Evolutionary conservation across 192 early-diverging fungal species (phyloP), one percentile per base, ranked within the genome.

Genomic region (Coemansia sp.): DNA sequence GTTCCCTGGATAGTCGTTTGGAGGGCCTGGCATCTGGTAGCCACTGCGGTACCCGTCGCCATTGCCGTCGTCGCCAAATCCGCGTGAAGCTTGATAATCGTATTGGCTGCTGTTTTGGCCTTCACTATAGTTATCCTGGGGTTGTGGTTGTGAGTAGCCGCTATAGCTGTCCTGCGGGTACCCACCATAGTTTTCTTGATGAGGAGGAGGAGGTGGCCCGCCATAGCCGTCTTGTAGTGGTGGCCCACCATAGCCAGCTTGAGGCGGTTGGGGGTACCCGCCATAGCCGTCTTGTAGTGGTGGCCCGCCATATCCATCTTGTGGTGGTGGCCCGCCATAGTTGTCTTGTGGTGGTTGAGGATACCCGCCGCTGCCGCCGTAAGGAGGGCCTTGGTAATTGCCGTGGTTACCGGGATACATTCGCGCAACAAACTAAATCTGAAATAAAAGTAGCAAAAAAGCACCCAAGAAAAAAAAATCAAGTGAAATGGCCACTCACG

Each of bases 361-460:
- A 45, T 70, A 61, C 36, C 50, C 42, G 6, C 53, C 59, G 31
- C n/a, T n/a, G 42, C 45, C 50, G 31, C 36, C 36, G 28, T 35
- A 30, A 39, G 57, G 49, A 49, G 50, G 55, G 30, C 58, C 33
- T 21, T 50, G 61, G 56, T 64, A 45, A 48, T 65, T 59, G 46
- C 68, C 38, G 38, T 63, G 52, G 35, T 69, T 49, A 23, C 76
- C 68, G 5, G 69, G 65, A 36, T 55, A 69, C 76, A 79, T 78
- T 63, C 20, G 10, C 21, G 33, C 37, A 38, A 28, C 16, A 48
- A 40, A 23, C 15, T 42, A 23, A 28, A 20, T 26, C 14, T 23
- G 46, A 21, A 48, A 14, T 19, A 28, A 48, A 28, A 43, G 23
- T 20, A 55, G 18, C 31, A 30, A 15, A 55, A 39, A 30, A 18